Evolutionary conservation across 192 early-diverging fungal genomes (phyloP), one percentile per base, ranked within the genome.

Genomic region (Spinellus fusiger): DNA sequence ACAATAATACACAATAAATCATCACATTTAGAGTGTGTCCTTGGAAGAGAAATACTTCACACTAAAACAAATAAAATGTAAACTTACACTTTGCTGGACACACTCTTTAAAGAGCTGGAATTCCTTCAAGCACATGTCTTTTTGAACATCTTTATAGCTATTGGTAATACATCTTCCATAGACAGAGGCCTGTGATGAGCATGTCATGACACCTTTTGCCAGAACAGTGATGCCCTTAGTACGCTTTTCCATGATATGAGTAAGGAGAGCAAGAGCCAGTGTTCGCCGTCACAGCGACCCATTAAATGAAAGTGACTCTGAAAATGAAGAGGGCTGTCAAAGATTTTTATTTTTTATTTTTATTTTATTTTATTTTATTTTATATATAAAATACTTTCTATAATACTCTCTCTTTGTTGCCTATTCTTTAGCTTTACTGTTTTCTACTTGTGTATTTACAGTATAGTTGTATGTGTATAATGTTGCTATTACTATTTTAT

Each of bases 21-120:
- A n/a, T n/a, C n/a, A n/a, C n/a, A n/a, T n/a, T n/a, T n/a, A n/a
- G n/a, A n/a, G n/a, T n/a, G n/a, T 37, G 35, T 37, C 35, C 35
- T 9, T 9, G 35, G 7, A 13, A 37, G 35, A 60, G 10, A 4
- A 46, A 18, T 46, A 5, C 15, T 18, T 40, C 15, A 48, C 9
- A n/a, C 2, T 27, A n/a, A 27, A 10, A 33, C 54, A 27, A 55
- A 33, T 9, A 37, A 48, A 62, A 20, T n/a, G 10, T 18, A 26
- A 71, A 56, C 70, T 72, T 40, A 85, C 73, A 25, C 72, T 62
- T 59, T 78, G 56, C 52, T 85, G 76, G 12, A 77, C 79, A 54
- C 83, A 85, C 18, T 58, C 40, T 59, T 83, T 85, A 61, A 85
- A 85, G 4, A 74, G 56, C 49, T 74, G 62, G 61, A 85, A 85